Evolutionary conservation across 805 yeast genomes (phyloP), one percentile per base, ranked within the genome.

Genomic region (Saturnispora halmiae): DNA sequence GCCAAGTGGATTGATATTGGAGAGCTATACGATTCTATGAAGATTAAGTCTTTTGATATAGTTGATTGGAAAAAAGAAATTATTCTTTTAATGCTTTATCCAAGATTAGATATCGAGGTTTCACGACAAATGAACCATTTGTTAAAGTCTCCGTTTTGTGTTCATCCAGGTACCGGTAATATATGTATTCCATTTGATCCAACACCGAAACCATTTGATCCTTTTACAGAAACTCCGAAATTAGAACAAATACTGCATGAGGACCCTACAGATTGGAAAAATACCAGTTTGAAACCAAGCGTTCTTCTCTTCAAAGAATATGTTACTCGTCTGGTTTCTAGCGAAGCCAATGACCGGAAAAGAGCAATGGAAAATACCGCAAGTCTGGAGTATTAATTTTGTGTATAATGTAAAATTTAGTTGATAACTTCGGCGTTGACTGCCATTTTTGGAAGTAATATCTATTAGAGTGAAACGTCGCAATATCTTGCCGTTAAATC

Each of bases 131-230:
- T 88, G 54, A 85, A 79, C 63, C 98, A 92, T 66, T 77, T 92
- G 62, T 72, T 92, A 52, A 92, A 92, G 58, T 83, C 96, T 1
- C 98, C 98, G 14, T 92, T 92, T 59, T 90, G 97, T 65, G 79
- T 92, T 32, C 98, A 92, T 59, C 98, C 98, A 2, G 79, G 86
- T 2, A 92, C 98, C 0, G 96, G 96, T 6, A 82, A 84, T 52
- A 83, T 92, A 3, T 92, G 97, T 73, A 95, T 92, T 6, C 96
- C 97, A 0, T 81, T 75, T 47, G 77, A 75, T 50, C 77, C 79
- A 1, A 42, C 42, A 0, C 55, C 47, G 4, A 55, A 63, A 30
- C 76, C 76, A 4, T 92, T 90, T 54, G 77, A 81, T 51, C 96
- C 96, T 2, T 71, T 72, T 47, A 66, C 65, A 10, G 60, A 56